These are phyloP conservation scores for Schizochytrium sp. DNA, from an alignment of 108 stramenopile genomes.

Conservation along the genomic window DNA sequence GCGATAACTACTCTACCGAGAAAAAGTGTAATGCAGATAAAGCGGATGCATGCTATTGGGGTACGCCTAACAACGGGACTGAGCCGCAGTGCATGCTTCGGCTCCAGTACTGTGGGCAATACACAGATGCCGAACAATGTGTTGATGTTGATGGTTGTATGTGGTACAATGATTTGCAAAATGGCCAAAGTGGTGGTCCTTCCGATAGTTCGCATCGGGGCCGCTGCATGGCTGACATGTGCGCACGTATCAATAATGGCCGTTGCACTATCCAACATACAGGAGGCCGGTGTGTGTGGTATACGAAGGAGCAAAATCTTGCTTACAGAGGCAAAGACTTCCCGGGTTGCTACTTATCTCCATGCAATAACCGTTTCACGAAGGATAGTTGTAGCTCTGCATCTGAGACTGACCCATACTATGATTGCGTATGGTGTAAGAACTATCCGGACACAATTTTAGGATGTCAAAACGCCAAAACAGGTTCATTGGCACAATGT, in stretches of 20 bases:
- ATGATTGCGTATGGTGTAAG: constrained; percentile 20
- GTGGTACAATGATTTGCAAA: constrained; percentile 35
- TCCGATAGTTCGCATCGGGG: not conserved
- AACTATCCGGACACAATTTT: not conserved
- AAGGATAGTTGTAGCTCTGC: not conserved
- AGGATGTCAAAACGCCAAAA: constrained; percentile 12
- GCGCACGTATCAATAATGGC: constrained; percentile 4
- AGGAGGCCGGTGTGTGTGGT: not conserved
- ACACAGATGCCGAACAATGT: not conserved
- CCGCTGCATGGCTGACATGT: not conserved
- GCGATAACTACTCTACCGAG: constrained; percentile 5
- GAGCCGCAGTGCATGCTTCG: not conserved
- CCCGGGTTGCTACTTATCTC: not conserved
- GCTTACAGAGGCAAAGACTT: not conserved
- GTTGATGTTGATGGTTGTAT: constrained; percentile 16
- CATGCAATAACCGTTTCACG: not conserved
- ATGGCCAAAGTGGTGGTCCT: not conserved
- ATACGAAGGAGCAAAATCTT: not conserved
- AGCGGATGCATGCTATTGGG: not conserved
- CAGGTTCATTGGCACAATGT: not conserved
- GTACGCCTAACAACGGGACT: not conserved
- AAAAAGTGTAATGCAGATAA: not conserved
- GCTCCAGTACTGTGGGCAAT: not conserved
- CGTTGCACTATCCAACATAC: not conserved
- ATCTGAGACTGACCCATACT: not conserved